These are phyloP conservation scores for Psilocybe subaeruginosa DNA, from an alignment of 768 basidiomycete species.

Conservation along the genomic window DNA sequence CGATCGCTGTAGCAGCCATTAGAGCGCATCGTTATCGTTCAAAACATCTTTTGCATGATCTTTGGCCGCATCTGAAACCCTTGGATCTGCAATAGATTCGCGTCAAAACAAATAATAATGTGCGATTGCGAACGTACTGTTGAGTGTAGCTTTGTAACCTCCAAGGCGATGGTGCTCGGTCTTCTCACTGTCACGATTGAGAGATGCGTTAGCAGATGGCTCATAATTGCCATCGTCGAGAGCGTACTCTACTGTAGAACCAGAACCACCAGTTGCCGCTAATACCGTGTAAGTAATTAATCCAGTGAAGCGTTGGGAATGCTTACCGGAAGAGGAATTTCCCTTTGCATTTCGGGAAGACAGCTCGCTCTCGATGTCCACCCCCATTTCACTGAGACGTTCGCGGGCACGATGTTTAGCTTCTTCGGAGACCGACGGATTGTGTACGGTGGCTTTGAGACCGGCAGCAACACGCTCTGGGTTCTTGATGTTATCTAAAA, in stretches of 20 bases:
- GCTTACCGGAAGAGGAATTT: background rate
- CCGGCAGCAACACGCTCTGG: conserved; percentile 43
- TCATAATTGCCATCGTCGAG: background rate
- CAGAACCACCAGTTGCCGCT: background rate
- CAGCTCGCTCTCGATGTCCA: background rate
- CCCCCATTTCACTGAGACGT: conserved; percentile 29
- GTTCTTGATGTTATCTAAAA: conserved; percentile 17
- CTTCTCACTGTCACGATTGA: background rate
- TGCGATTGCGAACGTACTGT: conserved; percentile 21
- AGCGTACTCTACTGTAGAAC: background rate
- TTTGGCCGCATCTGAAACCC: conserved; percentile 24
- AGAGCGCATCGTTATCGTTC: conserved; percentile 12
- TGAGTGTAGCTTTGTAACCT: conserved; percentile 33
- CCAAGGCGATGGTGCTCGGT: conserved; percentile 23
- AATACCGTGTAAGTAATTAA: background rate
- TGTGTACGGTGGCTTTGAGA: conserved; percentile 59
- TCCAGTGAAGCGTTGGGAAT: background rate
- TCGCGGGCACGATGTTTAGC: conserved; percentile 50
- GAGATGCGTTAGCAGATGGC: background rate
- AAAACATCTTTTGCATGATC: conserved; percentile 23
- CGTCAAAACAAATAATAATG: background rate
- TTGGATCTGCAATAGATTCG: conserved; percentile 18
- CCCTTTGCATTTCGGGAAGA: background rate
- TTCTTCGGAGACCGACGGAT: conserved; percentile 54
- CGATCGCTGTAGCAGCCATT: background rate